These are phyloP conservation scores for Russula foetens DNA, from an alignment of 768 basidiomycete genomes.

Conservation along the genomic window DNA sequence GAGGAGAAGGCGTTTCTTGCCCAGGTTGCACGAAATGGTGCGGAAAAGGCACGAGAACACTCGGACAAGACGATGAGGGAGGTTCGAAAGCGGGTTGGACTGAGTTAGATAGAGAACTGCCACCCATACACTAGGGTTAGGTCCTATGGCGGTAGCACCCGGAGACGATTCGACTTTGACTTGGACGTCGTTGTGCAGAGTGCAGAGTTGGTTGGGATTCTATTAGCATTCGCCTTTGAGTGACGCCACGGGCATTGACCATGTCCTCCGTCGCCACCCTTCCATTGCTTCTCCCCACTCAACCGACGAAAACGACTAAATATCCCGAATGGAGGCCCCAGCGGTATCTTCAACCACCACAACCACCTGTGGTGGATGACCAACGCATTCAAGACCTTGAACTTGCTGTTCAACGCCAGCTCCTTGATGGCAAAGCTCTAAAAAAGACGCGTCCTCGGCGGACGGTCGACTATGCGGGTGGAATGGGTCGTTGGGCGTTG, in stretches of 20 bases:
- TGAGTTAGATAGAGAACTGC: constrained; percentile 23
- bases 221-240: not conserved
- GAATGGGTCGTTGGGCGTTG: constrained; percentile 76
- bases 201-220: not conserved
- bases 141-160: no score
- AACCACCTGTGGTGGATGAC: constrained; percentile 79
- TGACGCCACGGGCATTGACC: not conserved
- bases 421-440: constrained; percentile 70
- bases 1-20: constrained; percentile 52
- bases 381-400: constrained; percentile 70
- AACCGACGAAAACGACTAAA: constrained; percentile 30
- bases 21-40: constrained; percentile 56
- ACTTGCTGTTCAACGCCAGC: constrained; percentile 60
- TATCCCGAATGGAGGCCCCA: constrained; percentile 71
- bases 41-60: constrained; percentile 48
- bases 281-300: constrained; percentile 50
- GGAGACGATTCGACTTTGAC: not conserved
- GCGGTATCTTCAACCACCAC: constrained; percentile 54
- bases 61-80: constrained; percentile 57
- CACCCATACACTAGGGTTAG: no score
- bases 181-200: not conserved
- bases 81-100: constrained; percentile 62
- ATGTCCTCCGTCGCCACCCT: constrained; percentile 23
- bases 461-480: constrained; percentile 93
- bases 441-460: constrained; percentile 90